Evolutionary conservation across 129 eudicot genomes (phyloP).

Genomic region (Glebionis coronaria): DNA sequence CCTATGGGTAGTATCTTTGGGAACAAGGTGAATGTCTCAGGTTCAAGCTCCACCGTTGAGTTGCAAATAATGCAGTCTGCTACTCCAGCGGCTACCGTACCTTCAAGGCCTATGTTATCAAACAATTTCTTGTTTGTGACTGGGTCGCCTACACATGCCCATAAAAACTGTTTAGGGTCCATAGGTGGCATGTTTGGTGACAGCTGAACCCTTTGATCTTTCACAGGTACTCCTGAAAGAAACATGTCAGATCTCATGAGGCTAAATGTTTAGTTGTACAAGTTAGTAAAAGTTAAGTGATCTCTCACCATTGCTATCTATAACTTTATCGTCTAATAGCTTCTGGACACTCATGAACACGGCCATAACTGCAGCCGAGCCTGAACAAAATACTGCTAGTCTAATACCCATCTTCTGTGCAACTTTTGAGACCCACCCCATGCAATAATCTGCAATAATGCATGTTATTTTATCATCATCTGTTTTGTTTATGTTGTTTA

Average conservation of each 20-base stretch:
- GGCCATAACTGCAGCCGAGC: no score
- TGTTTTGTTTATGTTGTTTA: constrained; percentile 28
- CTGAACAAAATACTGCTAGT: no score
- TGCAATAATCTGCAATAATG: constrained; percentile 38
- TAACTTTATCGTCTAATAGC: constrained; percentile 38
- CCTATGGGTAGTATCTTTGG: constrained; percentile 49
- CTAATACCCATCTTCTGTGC: constrained; percentile 24
- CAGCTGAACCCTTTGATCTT: constrained; percentile 34
- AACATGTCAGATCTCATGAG: not conserved
- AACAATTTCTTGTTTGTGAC: constrained; percentile 20
- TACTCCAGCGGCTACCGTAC: constrained; percentile 19
- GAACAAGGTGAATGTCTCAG: constrained; percentile 25
- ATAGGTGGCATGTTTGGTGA: constrained; percentile 46
- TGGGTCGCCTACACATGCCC: constrained; percentile 31
- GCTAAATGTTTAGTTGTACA: not conserved
- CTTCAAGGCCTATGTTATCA: not conserved
- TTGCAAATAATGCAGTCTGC: constrained; percentile 48
- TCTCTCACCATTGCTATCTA: constrained; percentile 27
- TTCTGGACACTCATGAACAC: constrained; percentile 20
- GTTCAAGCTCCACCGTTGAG: constrained; percentile 42
- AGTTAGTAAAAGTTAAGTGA: not conserved
- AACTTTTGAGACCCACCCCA: constrained; percentile 37
- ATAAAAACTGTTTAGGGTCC: constrained; percentile 28
- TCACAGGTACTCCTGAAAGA: constrained; percentile 35
- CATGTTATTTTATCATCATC: constrained; percentile 33